Evolutionary conservation across 257 asterid genomes (phyloP), one percentile per base, ranked within the genome.

Genomic region (Salvia splendens): DNA sequence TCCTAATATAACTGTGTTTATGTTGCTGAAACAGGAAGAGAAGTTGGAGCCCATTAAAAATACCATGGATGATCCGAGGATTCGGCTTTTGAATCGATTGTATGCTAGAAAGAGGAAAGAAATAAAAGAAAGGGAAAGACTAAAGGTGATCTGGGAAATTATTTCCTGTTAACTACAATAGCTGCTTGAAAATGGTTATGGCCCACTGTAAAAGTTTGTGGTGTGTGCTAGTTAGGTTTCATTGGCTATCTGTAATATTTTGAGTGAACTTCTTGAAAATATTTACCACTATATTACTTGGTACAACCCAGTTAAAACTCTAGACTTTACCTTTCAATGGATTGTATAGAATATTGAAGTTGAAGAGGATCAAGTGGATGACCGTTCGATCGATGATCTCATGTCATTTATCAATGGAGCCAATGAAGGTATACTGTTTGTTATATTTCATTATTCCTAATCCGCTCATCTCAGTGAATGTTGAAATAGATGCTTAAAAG

Each of bases 41-140:
- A 93, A 93, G 81, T 82, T 90, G 85, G 99, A 90, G 81, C 99
- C 99, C 47, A 80, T 93, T 17, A 88, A 82, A 77, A 90, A 93
- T 78, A 83, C 93, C 75, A 80, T 87, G 77, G 97, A 90, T 70
- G 97, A 93, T 80, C 97, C 97, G 5, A 85, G 95, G 77, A 93
- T 91, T 72, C 88, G 99, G 72, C 85, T 88, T 16, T 81, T 90
- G 70, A 93, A 93, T 78, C 84, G 89, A 80, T 78, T 93, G 73
- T 85, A 93, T 80, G 96, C 99, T 48, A 86, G 92, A 72, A 93
- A 93, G 82, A 79, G 96, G 88, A 88, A 93, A 73, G 99, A 90
- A 74, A 78, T 93, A 69, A 84, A 87, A 76, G 97, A 90, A 78
- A 82, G 83, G 75, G 88, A 85, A 66, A 86, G 83, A 64, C 65